Evolutionary conservation across 2,329 filamentous ascomycete species (phyloP).

Genomic region (Cryphonectria naterciae): DNA sequence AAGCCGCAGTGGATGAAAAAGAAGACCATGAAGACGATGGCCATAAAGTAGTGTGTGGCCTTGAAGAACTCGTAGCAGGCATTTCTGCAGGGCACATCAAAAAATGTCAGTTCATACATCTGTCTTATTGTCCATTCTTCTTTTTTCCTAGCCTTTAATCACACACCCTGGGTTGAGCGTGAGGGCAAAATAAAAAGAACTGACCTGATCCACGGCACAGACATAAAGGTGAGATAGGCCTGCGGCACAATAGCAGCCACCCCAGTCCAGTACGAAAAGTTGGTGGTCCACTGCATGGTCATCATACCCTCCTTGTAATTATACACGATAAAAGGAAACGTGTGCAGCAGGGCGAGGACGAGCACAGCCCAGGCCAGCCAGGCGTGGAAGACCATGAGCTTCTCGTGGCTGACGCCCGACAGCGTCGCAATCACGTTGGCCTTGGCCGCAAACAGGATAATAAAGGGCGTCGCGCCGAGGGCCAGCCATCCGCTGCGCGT

Average conservation of each 20-base stretch:
- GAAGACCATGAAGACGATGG: conserved; percentile 21
- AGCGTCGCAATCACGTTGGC: conserved; percentile 18
- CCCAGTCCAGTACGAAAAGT: conserved; percentile 18
- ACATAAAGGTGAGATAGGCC: conserved; percentile 17
- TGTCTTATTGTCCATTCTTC: not conserved
- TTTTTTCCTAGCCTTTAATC: too few relatives aligned
- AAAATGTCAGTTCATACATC: not conserved
- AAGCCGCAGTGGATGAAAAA: conserved; percentile 20
- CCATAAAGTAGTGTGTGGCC: conserved; percentile 17
- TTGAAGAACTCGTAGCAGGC: conserved; percentile 23
- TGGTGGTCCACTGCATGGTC: conserved; percentile 15
- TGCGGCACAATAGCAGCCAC: conserved; percentile 16
- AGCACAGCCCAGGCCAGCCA: conserved; percentile 17
- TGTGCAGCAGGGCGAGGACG: conserved; percentile 18
- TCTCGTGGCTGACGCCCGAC: conserved; percentile 21
- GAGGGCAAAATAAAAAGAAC: not conserved
- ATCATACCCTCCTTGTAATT: conserved; percentile 12
- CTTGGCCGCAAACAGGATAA: conserved; percentile 18
- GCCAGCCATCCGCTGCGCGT: conserved; percentile 18
- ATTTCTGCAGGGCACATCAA: not conserved
- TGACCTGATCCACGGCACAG: conserved; percentile 17
- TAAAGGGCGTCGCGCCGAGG: conserved; percentile 12
- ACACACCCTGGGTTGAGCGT: not conserved
- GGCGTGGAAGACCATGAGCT: conserved; percentile 20
- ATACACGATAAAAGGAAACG: conserved; percentile 20